These are phyloP conservation scores for Leccinum angustisporum DNA, from an alignment of 1,284 basidiomycete genomes.

Conservation along the genomic window DNA sequence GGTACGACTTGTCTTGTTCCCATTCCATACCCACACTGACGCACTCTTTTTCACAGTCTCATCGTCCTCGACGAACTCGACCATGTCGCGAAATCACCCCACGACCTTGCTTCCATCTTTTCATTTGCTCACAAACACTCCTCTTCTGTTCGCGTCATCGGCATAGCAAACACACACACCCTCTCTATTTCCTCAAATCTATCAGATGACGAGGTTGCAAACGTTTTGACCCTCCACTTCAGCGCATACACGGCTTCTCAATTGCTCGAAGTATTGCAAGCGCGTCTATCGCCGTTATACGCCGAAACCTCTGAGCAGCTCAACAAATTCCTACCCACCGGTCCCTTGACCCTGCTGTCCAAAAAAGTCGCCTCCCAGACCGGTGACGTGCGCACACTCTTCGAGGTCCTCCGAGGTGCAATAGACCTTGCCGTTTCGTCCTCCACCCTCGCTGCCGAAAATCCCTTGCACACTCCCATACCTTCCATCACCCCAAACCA, in stretches of 20 bases:
- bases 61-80: slow-evolving; percentile 80
- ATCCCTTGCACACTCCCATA: slow-evolving; percentile 42
- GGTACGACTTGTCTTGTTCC: slow-evolving; percentile 41
- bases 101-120: slow-evolving; percentile 61
- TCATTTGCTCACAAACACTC: slow-evolving; percentile 53
- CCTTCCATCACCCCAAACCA: slow-evolving; percentile 59
- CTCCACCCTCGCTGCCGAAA: slow-evolving; percentile 24
- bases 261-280: slow-evolving; percentile 61
- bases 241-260: slow-evolving; percentile 70
- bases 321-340: slow-evolving; percentile 58
- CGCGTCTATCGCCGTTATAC: slow-evolving; percentile 53
- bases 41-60: slow-evolving; percentile 44
- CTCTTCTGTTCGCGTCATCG: slow-evolving; percentile 56
- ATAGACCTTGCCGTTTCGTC: slow-evolving; percentile 61
- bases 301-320: slow-evolving; percentile 35
- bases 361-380: slow-evolving; percentile 78
- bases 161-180: slow-evolving; percentile 83
- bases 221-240: slow-evolving; percentile 70
- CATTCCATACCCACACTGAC: slow-evolving; percentile 2
- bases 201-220: slow-evolving; percentile 26
- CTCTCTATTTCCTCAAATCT: slow-evolving; percentile 48
- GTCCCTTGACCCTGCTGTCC: slow-evolving; percentile 64
- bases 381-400: slow-evolving; percentile 73
- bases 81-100: slow-evolving; percentile 61
- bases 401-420: slow-evolving; percentile 75